A percentile compares a stretch with the other conserved stretches of the same genome.
Evolutionary conservation across 2,329 filamentous ascomycete genomes (phyloP).

Genomic region (Trichocomaceae sp.): DNA sequence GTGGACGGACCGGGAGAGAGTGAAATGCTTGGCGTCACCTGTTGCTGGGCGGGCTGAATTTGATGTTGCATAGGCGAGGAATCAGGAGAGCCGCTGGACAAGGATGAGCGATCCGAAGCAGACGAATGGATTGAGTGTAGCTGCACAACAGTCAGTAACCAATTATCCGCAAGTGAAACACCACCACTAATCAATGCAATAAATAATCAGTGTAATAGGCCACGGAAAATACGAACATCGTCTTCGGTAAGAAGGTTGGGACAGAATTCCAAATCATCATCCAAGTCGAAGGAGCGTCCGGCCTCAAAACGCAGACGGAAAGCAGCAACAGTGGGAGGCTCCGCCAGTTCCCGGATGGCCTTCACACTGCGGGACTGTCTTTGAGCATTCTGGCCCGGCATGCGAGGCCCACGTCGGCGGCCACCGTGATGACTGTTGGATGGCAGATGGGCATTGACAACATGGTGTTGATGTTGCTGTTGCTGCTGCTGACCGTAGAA

Average conservation of each 20-base stretch:
- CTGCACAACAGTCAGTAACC: constrained; percentile 42
- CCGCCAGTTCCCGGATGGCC: constrained; percentile 77
- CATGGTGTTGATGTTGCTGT: constrained; percentile 34
- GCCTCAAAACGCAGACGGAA: constrained; percentile 88
- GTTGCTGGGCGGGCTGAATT: constrained; percentile 59
- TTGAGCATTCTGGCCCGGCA: constrained; percentile 74
- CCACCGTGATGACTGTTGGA: constrained; percentile 67
- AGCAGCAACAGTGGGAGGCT: constrained; percentile 65
- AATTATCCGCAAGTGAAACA: neutral
- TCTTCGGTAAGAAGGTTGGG: constrained; percentile 85
- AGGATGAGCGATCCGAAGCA: constrained; percentile 83
- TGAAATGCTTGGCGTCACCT: constrained; percentile 64
- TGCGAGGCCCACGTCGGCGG: constrained; percentile 73
- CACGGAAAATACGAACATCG: constrained; percentile 57
- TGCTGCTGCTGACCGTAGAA: constrained; percentile 42
- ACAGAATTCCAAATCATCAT: constrained; percentile 95
- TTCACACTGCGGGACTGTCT: constrained; percentile 81
- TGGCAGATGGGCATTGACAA: constrained; percentile 45
- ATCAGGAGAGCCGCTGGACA: constrained; percentile 90
- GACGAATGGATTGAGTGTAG: constrained; percentile 85
- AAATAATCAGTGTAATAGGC: neutral
- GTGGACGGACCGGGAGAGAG: constrained; percentile 56
- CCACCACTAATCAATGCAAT: neutral
- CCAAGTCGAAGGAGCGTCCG: constrained; percentile 86
- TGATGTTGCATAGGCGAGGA: constrained; percentile 85